Conservation (phyloP, 2,329 filamentous ascomycete genomes). For the Colletotrichum sidae region DNA sequence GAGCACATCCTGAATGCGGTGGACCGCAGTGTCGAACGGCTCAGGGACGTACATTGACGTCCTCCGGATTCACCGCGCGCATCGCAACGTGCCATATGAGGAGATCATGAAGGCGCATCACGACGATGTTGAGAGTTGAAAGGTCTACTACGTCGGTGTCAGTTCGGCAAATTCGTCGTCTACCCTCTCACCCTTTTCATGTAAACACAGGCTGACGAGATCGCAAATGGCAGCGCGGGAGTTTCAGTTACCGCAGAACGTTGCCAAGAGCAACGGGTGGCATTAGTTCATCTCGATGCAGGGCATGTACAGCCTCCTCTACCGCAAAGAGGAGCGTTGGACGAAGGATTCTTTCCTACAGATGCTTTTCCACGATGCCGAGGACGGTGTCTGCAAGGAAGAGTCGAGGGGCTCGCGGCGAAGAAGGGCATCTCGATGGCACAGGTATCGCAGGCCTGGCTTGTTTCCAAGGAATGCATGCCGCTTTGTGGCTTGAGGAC, state of each 20-base stretch:
- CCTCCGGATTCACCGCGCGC: constrained; percentile 70
- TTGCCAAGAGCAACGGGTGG: constrained; percentile 64
- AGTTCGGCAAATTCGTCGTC: constrained; percentile 23
- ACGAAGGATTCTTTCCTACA: constrained; percentile 40
- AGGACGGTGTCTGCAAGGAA: constrained; percentile 10
- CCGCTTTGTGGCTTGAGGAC: constrained; percentile 28
- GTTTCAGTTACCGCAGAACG: constrained; percentile 56
- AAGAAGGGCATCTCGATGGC: constrained; percentile 28
- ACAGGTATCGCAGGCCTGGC: constrained; percentile 27
- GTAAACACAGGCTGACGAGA: no score
- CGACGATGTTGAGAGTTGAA: constrained; percentile 67
- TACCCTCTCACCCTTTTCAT: no score
- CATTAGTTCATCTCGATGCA: constrained; percentile 70
- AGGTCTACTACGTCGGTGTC: constrained; percentile 51
- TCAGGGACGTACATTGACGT: constrained; percentile 63
- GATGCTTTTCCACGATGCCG: constrained; percentile 17
- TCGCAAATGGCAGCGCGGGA: constrained; percentile 32
- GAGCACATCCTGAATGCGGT: constrained; percentile 49
- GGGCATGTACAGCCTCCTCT: constrained; percentile 64
- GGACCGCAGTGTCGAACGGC: constrained; percentile 56
- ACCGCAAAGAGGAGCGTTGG: constrained; percentile 67
- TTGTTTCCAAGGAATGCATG: constrained; percentile 24
- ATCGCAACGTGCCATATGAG: constrained; percentile 62
- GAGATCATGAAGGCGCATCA: constrained; percentile 72
- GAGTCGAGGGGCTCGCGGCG: constrained; percentile 22